Percentiles rank a stretch among this genome's conserved stretches.
Evolutionary conservation across 2,329 filamentous ascomycete genomes (phyloP).

Genomic region (Fusarium chlamydosporum): DNA sequence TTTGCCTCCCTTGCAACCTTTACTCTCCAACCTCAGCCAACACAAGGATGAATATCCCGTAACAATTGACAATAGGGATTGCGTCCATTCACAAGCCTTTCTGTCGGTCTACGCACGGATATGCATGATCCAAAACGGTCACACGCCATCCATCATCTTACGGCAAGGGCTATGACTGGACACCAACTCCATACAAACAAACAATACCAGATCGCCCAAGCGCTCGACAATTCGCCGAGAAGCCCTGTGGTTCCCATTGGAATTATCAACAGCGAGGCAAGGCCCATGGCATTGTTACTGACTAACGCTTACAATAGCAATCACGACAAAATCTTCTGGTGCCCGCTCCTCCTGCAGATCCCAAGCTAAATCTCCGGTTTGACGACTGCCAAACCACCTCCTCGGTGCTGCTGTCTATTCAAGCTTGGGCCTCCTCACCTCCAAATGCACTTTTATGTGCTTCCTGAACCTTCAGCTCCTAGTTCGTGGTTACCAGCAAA

Average conservation of each 20-base stretch:
- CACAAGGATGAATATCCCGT: constrained; percentile 16
- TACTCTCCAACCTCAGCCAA: constrained; percentile 21
- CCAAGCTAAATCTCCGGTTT: constrained; percentile 19
- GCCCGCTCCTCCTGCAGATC: constrained; percentile 26
- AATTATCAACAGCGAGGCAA: constrained; percentile 18
- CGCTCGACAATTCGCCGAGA: constrained; percentile 3
- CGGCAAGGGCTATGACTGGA: constrained; percentile 10
- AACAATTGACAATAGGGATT: constrained; percentile 28
- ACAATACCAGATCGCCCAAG: constrained; percentile 18
- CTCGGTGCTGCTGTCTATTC: constrained; percentile 29
- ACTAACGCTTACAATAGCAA: constrained; percentile 11
- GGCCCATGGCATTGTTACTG: constrained; percentile 19
- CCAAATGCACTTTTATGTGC: constrained; percentile 11
- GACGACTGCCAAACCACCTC: constrained; percentile 37
- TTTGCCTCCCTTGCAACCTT: constrained; percentile 6
- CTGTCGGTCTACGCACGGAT: neutral
- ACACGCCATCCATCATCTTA: constrained; percentile 15
- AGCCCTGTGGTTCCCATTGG: neutral
- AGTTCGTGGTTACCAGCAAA: constrained; percentile 33
- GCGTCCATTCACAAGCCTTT: neutral
- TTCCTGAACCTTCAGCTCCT: constrained; percentile 12
- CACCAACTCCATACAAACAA: constrained; percentile 22
- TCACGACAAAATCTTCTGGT: constrained; percentile 29
- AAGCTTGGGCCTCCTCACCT: constrained; percentile 24
- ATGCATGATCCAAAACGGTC: constrained; percentile 24